Evolutionary conservation across 2,329 filamentous ascomycete species (phyloP), one percentile per base, ranked within the genome.

Genomic region (Colletotrichum sp.): DNA sequence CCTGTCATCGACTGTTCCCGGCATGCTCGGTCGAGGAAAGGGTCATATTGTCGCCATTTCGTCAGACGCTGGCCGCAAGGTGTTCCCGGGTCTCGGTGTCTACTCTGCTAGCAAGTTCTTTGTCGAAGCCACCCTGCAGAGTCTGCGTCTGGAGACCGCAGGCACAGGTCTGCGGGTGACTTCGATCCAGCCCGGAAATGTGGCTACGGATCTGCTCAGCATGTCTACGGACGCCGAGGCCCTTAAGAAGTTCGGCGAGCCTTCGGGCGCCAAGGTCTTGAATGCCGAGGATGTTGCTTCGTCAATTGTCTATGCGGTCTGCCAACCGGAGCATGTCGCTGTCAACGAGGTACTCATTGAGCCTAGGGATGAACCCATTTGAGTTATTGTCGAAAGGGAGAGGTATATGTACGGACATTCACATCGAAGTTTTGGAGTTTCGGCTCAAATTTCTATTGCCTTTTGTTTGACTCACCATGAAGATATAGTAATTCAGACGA

Each of bases 91-190:
- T 0, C 86, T 96, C 15, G 95, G 95, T 69, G 94, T 96, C 44
- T 96, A 96, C 88, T 95, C 93, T 0, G 95, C 93, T 30, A 94
- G 91, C 84, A 96, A 96, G 83, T 95, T 96, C 89, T 96, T 96
- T 82, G 94, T 96, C 71, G 95, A 96, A 83, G 94, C 94, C 1
- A 94, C 94, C 0, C 88, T 96, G n/a, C 94, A 96, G 84, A 89
- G 89, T 36, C 84, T 96, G 78, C 91, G 95, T 11, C 85, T 96
- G 9, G 95, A 96, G 87, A 96, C 94, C 0, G 94, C 93, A 0
- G 94, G 93, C 0, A 90, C 90, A 0, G 95, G 95, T 0, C 85
- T 96, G 65, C 89, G 94, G 3, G 94, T 96, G 55, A 96, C 94
- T 0, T 88, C 90, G 44, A 89, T 96, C 4, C 95, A 96, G 86